A percentile compares a stretch with the other conserved stretches of the same genome.
Conservation (phyloP, 2,329 filamentous ascomycete species). For the Fusarium secorum region DNA sequence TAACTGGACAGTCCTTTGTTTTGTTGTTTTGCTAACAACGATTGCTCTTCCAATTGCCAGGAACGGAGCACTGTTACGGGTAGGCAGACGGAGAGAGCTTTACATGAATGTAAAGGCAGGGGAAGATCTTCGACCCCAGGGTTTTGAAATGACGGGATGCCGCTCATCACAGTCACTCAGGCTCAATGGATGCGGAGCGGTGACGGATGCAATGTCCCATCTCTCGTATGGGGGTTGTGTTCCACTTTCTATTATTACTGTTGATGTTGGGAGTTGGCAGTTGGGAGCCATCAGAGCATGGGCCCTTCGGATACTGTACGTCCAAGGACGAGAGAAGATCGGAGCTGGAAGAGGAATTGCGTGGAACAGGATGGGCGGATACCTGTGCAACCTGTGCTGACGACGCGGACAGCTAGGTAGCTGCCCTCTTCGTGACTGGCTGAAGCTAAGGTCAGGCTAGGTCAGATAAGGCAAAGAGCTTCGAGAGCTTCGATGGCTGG, state of each 20-base stretch:
- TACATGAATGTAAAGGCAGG: slow-evolving; percentile 6
- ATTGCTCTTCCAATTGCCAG: slow-evolving; percentile 19
- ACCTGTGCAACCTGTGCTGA: slow-evolving; percentile 16
- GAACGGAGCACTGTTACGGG: slow-evolving; percentile 24
- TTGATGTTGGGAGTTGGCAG: slow-evolving; percentile 1
- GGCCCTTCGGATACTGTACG: slow-evolving; percentile 34
- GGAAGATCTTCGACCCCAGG: slow-evolving; percentile 14
- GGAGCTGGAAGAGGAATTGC: slow-evolving; percentile 29
- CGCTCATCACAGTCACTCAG: slow-evolving; percentile 34
- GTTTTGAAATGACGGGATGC: slow-evolving; percentile 8
- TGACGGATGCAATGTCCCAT: slow-evolving; percentile 33
- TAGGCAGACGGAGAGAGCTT: slow-evolving; percentile 1
- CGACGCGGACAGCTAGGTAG: slow-evolving; percentile 28
- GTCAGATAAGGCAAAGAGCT: slow-evolving; percentile 32
- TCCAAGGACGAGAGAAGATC: slow-evolving; percentile 26
- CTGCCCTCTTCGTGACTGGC: slow-evolving; percentile 26
- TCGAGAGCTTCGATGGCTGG: slow-evolving; percentile 29
- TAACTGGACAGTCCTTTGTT: slow-evolving; percentile 33
- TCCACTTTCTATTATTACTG: slow-evolving; percentile 29
- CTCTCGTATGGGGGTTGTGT: slow-evolving; percentile 16
- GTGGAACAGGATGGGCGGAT: slow-evolving; percentile 26
- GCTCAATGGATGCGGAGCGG: slow-evolving; percentile 23
- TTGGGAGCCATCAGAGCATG: slow-evolving; percentile 27
- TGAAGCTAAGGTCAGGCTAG: slow-evolving; percentile 33
- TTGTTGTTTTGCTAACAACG: slow-evolving; percentile 29